Evolutionary conservation across 129 eudicot species (phyloP).

Genomic region (Lactuca saligna): DNA sequence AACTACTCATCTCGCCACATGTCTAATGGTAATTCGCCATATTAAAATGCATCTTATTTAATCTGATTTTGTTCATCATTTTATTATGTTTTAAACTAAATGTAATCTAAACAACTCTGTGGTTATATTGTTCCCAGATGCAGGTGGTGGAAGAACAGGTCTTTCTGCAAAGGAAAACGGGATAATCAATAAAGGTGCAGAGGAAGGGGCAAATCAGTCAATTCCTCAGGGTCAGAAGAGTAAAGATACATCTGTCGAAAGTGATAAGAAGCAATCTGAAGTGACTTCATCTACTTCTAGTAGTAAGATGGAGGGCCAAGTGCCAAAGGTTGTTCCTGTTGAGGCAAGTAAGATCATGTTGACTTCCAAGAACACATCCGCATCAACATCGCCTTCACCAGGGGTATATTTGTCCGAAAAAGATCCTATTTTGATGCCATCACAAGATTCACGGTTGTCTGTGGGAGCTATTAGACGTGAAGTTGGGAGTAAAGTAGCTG

Average conservation of each 20-base stretch:
- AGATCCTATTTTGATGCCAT: constrained; percentile 58
- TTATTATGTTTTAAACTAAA: neutral
- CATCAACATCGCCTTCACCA: constrained; percentile 32
- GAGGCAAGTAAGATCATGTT: constrained; percentile 39
- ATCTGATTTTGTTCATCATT: neutral
- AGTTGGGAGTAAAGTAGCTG: constrained; percentile 41
- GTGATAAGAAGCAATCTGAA: constrained; percentile 33
- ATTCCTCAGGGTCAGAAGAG: constrained; percentile 41
- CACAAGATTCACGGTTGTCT: constrained; percentile 47
- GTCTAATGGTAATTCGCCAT: constrained; percentile 42
- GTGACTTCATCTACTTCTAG: neutral
- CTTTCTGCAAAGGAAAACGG: constrained; percentile 60
- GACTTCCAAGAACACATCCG: constrained; percentile 16
- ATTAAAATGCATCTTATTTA: neutral
- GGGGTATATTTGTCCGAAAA: constrained; percentile 50
- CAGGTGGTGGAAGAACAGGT: constrained; percentile 49
- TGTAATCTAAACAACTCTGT: neutral
- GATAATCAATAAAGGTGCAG: constrained; percentile 32
- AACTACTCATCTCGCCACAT: constrained; percentile 43
- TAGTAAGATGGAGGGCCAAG: neutral
- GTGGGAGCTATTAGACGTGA: constrained; percentile 58
- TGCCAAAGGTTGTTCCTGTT: neutral
- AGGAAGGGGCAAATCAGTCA: constrained; percentile 24
- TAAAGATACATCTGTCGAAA: constrained; percentile 27
- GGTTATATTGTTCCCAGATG: constrained; percentile 35